These are phyloP conservation scores for Fusarium lyarnte DNA, from an alignment of 2,329 filamentous ascomycete genomes.

Conservation along the genomic window DNA sequence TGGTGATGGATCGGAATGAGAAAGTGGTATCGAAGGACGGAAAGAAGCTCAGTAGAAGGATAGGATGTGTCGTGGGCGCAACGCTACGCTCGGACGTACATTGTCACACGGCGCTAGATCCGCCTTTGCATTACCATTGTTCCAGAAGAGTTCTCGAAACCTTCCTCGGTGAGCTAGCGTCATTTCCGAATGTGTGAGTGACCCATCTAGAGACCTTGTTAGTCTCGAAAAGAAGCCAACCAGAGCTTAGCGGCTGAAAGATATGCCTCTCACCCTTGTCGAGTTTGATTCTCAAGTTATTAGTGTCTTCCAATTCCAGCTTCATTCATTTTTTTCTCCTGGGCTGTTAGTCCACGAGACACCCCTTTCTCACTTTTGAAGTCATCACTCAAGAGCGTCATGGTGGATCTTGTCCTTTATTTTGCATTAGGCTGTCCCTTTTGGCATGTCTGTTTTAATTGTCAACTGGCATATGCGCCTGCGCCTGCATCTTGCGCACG, in stretches of 20 bases:
- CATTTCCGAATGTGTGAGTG: constrained; percentile 43
- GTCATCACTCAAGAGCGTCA: constrained; percentile 20
- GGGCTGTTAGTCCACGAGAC: not conserved
- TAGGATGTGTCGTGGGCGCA: constrained; percentile 22
- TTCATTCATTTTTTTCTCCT: constrained; percentile 5
- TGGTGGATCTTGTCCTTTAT: constrained; percentile 25
- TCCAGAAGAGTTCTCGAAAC: constrained; percentile 51
- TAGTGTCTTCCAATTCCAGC: constrained; percentile 19
- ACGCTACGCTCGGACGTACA: constrained; percentile 35
- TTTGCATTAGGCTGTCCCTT: not conserved
- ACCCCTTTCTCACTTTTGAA: constrained; percentile 20
- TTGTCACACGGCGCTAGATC: constrained; percentile 32
- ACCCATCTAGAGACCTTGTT: constrained; percentile 29
- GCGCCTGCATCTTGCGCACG: not conserved
- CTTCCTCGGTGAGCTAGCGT: constrained; percentile 47
- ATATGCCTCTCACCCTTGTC: not conserved
- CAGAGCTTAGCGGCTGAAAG: constrained; percentile 25
- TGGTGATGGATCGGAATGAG: constrained; percentile 25
- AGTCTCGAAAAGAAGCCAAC: constrained; percentile 42
- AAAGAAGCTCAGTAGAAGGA: constrained; percentile 38
- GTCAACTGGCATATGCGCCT: constrained; percentile 25
- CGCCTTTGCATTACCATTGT: constrained; percentile 32
- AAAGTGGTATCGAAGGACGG: constrained; percentile 20
- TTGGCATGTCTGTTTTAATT: constrained; percentile 15
- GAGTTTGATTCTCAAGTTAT: constrained; percentile 19